These are phyloP conservation scores for Phtheirospermum japonicum DNA, from an alignment of 257 asterid genomes.

Conservation along the genomic window DNA sequence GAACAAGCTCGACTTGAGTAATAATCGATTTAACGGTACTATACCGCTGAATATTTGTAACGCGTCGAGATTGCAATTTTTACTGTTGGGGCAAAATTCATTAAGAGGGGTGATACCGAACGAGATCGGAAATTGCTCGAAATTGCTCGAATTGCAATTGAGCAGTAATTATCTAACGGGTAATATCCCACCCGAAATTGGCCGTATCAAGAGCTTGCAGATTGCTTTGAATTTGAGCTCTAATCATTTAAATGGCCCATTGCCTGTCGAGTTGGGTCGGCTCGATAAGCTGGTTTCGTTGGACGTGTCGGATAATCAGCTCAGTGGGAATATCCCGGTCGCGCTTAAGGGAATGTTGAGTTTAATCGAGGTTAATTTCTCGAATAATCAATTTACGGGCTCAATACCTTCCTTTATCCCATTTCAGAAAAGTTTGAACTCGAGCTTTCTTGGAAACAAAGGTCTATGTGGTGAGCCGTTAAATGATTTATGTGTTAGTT, in stretches of 20 bases:
- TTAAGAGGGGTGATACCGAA: slow-evolving; percentile 72
- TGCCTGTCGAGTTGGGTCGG: slow-evolving; percentile 82
- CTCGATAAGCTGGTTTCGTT: slow-evolving; percentile 89
- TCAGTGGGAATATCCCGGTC: slow-evolving; percentile 67
- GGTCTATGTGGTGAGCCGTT: slow-evolving; percentile 92
- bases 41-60: slow-evolving; percentile 69
- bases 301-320: slow-evolving; percentile 80
- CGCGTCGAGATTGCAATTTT: slow-evolving; percentile 71
- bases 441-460: slow-evolving; percentile 76
- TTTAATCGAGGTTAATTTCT: slow-evolving; percentile 86
- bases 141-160: slow-evolving; percentile 75
- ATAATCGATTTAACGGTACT: slow-evolving; percentile 67
- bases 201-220: slow-evolving; percentile 83
- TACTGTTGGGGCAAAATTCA: slow-evolving; percentile 61
- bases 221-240: slow-evolving; percentile 77
- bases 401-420: slow-evolving; percentile 79
- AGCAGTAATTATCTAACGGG: slow-evolving; percentile 75
- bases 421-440: slow-evolving; percentile 78
- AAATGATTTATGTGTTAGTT: slow-evolving; percentile 52
- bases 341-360: slow-evolving; percentile 86
- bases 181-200: slow-evolving; percentile 76
- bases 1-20: slow-evolving; percentile 83
- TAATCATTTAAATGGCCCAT: slow-evolving; percentile 65
- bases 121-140: slow-evolving; percentile 79
- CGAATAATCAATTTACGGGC: slow-evolving; percentile 72